Percentiles rank a stretch among this genome's conserved stretches.
phyloP scores from a whole-genome alignment of 352 stramenopile species.

The Phytopythium delawarense region DNA sequence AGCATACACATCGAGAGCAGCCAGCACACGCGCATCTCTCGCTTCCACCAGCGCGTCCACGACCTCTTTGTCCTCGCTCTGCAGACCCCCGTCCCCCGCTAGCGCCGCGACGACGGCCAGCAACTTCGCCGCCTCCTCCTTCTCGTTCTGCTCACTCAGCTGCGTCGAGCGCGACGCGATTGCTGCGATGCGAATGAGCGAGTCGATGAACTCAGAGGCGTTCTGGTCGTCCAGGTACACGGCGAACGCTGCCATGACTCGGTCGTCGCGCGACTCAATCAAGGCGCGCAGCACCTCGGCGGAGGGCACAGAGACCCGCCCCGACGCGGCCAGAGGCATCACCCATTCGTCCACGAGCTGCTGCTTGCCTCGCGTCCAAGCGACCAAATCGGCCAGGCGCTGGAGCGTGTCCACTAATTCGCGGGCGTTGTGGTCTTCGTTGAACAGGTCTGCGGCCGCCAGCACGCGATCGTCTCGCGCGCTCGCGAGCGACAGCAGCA shows the following conservation, averaged over 20 bases:
- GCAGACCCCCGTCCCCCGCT: conserved; percentile 21
- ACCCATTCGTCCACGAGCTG: conserved; percentile 57
- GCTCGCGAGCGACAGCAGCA: conserved; percentile 44
- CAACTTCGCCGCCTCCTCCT: conserved; percentile 16
- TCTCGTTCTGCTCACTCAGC: conserved; percentile 9
- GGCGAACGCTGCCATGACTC: conserved; percentile 61
- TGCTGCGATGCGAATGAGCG: conserved; percentile 38
- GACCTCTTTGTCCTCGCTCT: conserved; percentile 13
- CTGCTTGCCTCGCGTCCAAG: conserved; percentile 51
- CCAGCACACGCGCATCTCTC: conserved; percentile 40
- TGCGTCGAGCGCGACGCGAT: conserved; percentile 3
- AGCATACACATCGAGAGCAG: conserved; percentile 52
- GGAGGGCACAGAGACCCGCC: conserved; percentile 15
- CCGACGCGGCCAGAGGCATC: conserved; percentile 30
- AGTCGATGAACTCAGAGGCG: conserved; percentile 59
- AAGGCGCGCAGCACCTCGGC: conserved; percentile 39
- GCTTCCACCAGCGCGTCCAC: conserved; percentile 26
- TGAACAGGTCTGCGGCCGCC: conserved; percentile 52
- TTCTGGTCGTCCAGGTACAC: conserved; percentile 65
- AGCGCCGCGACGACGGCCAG: conserved; percentile 25
- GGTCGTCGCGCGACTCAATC: conserved; percentile 46
- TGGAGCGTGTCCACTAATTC: conserved; percentile 57
- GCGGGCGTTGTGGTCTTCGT: conserved; percentile 33
- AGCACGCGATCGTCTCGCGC: conserved; percentile 43
- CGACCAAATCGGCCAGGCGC: conserved; percentile 56